Conservation (phyloP, 2,329 filamentous ascomycete species). For the Neoarthrinium moseri region DNA sequence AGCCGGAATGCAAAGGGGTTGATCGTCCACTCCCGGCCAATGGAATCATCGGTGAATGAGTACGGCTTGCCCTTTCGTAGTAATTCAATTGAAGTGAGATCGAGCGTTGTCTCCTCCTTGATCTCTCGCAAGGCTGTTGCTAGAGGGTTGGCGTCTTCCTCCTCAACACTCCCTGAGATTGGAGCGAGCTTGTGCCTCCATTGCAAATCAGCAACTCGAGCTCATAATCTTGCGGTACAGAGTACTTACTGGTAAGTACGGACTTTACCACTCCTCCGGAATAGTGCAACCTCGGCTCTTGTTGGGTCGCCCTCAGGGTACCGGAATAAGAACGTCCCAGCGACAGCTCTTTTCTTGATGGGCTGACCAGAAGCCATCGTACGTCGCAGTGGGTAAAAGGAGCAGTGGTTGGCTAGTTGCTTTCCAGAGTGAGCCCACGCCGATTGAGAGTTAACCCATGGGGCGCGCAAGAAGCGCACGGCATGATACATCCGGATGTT, state of each 20-base stretch:
- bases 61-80: constrained; percentile 59
- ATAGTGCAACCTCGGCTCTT: constrained; percentile 55
- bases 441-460: neutral
- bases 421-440: neutral
- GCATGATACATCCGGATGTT: neutral
- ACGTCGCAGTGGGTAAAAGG: neutral
- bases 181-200: constrained; percentile 60
- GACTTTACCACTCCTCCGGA: constrained; percentile 59
- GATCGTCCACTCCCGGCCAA: constrained; percentile 60
- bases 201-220: neutral
- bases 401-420: neutral
- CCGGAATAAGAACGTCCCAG: constrained; percentile 51
- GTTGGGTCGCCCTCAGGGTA: constrained; percentile 31
- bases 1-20: constrained; percentile 61
- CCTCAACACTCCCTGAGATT: constrained; percentile 60
- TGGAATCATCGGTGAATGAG: constrained; percentile 49
- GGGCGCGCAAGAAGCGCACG: neutral
- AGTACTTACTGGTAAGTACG: constrained; percentile 55
- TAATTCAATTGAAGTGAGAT: constrained; percentile 42
- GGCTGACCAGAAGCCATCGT: constrained; percentile 6
- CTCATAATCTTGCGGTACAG: neutral
- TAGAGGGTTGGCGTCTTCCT: constrained; percentile 49
- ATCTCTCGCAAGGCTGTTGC: constrained; percentile 63
- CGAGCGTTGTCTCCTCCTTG: constrained; percentile 59
- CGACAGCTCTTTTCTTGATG: constrained; percentile 39